A percentile compares a stretch with the other conserved stretches of the same genome.
These are phyloP conservation scores for Clarireedia sp. DNA, from an alignment of 2,329 filamentous ascomycete genomes.

Conservation along the genomic window DNA sequence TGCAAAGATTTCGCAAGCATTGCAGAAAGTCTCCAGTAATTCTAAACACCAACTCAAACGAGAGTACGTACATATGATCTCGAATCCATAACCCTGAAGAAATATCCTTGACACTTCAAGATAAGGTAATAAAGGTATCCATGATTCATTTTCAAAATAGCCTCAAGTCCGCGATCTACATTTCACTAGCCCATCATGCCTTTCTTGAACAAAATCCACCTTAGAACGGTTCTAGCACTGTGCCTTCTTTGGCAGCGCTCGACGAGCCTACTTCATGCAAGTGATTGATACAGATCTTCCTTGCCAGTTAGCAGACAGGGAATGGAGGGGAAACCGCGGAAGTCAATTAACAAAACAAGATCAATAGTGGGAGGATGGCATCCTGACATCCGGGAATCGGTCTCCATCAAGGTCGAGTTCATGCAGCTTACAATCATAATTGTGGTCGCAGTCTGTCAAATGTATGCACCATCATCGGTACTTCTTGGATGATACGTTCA, in stretches of 20 bases:
- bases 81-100: constrained; percentile 3
- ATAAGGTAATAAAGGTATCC: constrained; percentile 1
- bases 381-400: too few relatives aligned
- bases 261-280: constrained; percentile 3
- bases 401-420: not conserved
- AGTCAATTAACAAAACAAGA: not conserved
- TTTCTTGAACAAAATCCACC: not conserved
- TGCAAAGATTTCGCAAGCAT: constrained; percentile 4
- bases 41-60: not conserved
- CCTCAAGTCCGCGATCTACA: constrained; percentile 5
- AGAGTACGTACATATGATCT: not conserved
- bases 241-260: not conserved
- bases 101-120: constrained; percentile 10
- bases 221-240: not conserved
- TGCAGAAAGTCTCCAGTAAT: not conserved
- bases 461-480: too few relatives aligned
- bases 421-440: constrained; percentile 1
- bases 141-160: constrained; percentile 1
- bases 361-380: not conserved
- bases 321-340: not conserved
- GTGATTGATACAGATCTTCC: constrained; percentile 3
- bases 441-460: too few relatives aligned
- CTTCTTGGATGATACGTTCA: too few relatives aligned
- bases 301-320: not conserved
- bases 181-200: not conserved